Conservation (phyloP, 345 rosid species). For the Nasturtium officinale region DNA sequence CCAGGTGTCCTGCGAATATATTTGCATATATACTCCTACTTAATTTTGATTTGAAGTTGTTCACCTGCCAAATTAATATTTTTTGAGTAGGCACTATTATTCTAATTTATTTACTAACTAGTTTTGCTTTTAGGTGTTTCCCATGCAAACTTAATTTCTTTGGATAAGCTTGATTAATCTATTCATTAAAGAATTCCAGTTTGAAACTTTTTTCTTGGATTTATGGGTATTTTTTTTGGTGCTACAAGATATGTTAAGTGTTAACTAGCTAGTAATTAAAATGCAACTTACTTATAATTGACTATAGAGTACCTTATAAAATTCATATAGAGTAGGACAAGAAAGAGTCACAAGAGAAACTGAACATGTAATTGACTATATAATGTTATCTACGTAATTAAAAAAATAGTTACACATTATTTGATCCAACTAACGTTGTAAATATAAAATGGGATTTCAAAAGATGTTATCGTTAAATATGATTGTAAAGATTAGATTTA, state of each 20-base stretch:
- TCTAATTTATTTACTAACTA: neutral
- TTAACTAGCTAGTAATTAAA: neutral
- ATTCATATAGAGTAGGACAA: neutral
- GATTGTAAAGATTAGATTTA: neutral
- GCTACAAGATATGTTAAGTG: neutral
- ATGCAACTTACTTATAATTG: neutral
- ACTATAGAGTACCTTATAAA: neutral
- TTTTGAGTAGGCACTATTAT: slow-evolving; percentile 9
- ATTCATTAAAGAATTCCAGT: neutral
- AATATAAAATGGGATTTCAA: neutral
- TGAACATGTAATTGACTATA: neutral
- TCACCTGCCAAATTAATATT: slow-evolving; percentile 29
- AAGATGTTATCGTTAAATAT: neutral
- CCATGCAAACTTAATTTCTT: slow-evolving; percentile 26
- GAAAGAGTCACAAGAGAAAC: slow-evolving; percentile 13
- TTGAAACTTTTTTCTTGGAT: neutral
- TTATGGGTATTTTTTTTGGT: slow-evolving; percentile 5
- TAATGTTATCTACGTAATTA: neutral
- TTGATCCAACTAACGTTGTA: neutral
- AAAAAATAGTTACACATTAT: neutral
- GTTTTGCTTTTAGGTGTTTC: slow-evolving; percentile 22
- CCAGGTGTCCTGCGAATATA: slow-evolving; percentile 30
- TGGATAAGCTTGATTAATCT: slow-evolving; percentile 7
- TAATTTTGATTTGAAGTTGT: slow-evolving; percentile 19
- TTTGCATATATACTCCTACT: neutral